Conservation (phyloP, 169 alveolate genomes). For the Plasmodium coatneyi region DNA sequence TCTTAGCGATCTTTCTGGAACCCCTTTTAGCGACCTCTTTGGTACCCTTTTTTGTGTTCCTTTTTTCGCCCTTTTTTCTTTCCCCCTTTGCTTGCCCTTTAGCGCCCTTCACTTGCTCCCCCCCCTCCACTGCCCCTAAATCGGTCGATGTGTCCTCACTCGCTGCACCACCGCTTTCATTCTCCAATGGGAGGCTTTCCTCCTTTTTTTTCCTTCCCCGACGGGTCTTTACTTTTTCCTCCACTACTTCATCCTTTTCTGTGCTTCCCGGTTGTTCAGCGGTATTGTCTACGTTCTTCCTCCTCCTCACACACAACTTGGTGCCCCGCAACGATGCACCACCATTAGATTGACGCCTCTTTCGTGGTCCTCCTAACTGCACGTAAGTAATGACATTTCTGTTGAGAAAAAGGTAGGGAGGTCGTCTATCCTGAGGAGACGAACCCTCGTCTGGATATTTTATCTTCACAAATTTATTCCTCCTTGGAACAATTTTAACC, state of each 20-base stretch:
- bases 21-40: neutral
- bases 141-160: neutral
- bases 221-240: neutral
- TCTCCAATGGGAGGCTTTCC: neutral
- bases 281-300: neutral
- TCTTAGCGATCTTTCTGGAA: neutral
- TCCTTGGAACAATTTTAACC: neutral
- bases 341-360: neutral
- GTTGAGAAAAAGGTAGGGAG: neutral
- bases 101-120: neutral
- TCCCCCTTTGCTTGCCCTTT: neutral
- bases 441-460: neutral
- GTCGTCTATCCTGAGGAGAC: neutral
- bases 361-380: neutral
- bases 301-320: slow-evolving; percentile 1
- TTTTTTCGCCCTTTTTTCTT: neutral
- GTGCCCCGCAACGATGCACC: neutral
- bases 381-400: neutral
- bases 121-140: neutral
- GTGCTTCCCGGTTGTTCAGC: neutral
- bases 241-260: neutral
- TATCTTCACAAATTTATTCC: neutral
- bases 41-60: neutral
- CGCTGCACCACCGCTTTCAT: neutral
- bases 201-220: neutral